Conservation (phyloP, 2,329 filamentous ascomycete species). For the Clonostachys byssicola region DNA sequence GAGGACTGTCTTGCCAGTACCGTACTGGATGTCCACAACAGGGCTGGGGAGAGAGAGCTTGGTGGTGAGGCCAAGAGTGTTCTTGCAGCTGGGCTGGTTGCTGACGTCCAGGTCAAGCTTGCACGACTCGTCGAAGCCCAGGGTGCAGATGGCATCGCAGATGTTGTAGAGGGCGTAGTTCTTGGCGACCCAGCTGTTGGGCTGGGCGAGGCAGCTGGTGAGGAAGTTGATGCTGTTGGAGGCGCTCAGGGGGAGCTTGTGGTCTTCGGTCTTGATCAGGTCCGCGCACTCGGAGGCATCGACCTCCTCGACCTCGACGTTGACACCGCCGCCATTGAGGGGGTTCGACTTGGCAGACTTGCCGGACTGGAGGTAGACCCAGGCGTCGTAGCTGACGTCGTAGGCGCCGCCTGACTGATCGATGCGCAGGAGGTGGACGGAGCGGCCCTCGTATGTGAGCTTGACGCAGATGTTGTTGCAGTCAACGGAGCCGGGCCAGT, state of each 20-base stretch:
- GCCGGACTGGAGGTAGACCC: slow-evolving; percentile 53
- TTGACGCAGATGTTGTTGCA: slow-evolving; percentile 55
- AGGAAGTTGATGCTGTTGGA: slow-evolving; percentile 54
- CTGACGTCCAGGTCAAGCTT: slow-evolving; percentile 36
- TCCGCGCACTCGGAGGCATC: slow-evolving; percentile 40
- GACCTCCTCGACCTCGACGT: slow-evolving; percentile 45
- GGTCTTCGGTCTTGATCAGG: slow-evolving; percentile 41
- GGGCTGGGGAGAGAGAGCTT: slow-evolving; percentile 20
- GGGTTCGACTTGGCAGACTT: slow-evolving; percentile 39
- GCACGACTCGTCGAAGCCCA: slow-evolving; percentile 47
- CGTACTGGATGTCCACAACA: slow-evolving; percentile 49
- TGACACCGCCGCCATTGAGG: slow-evolving; percentile 40
- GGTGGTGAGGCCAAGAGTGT: slow-evolving; percentile 28
- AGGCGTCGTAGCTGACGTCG: slow-evolving; percentile 59
- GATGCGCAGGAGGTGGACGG: slow-evolving; percentile 53
- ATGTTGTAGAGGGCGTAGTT: slow-evolving; percentile 52
- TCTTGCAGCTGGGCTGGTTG: slow-evolving; percentile 49
- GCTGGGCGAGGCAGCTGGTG: slow-evolving; percentile 35
- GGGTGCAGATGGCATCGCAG: slow-evolving; percentile 41
- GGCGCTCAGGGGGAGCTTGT: slow-evolving; percentile 49
- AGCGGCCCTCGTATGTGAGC: slow-evolving; percentile 41
- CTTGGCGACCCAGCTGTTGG: slow-evolving; percentile 43
- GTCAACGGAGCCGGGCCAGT: slow-evolving; percentile 49
- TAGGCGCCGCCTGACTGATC: slow-evolving; percentile 51
- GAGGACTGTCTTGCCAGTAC: slow-evolving; percentile 31